Evolutionary conservation across 192 early-diverging fungal species (phyloP).

Genomic region (Rhizophagus prolifer): DNA sequence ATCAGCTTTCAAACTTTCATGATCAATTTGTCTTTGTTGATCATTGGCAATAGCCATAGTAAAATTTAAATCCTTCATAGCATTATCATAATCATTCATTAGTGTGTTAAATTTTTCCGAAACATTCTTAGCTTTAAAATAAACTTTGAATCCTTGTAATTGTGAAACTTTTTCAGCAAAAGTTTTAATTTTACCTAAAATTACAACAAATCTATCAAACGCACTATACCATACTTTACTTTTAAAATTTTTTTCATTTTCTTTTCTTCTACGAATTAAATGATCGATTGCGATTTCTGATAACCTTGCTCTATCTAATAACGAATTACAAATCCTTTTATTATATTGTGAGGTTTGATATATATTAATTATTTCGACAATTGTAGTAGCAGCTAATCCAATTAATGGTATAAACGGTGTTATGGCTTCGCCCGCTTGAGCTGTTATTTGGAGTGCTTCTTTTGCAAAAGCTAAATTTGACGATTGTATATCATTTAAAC

Average conservation of each 20-base stretch:
- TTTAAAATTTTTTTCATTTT: constrained; percentile 12
- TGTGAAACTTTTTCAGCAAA: constrained; percentile 14
- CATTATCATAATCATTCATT: not conserved
- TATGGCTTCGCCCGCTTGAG: not conserved
- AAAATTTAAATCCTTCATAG: constrained; percentile 14
- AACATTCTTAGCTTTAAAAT: not conserved
- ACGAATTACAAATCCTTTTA: constrained; percentile 27
- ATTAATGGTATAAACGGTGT: constrained; percentile 18
- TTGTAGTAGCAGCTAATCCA: not conserved
- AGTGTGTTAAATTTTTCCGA: not conserved
- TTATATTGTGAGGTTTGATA: constrained; percentile 23
- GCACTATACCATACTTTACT: not conserved
- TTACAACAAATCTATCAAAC: not conserved
- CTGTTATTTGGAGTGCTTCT: not conserved
- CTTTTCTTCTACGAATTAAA: constrained; percentile 8
- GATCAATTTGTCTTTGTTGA: constrained; percentile 15
- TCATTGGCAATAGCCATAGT: not conserved
- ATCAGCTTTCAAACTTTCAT: constrained; percentile 5
- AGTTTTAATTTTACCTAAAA: constrained; percentile 17
- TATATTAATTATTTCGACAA: constrained; percentile 16
- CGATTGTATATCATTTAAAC: not conserved
- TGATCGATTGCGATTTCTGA: not conserved
- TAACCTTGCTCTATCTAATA: constrained; percentile 10
- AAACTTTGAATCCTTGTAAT: constrained; percentile 12
- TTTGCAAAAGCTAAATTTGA: not conserved